A percentile compares a stretch with the other conserved stretches of the same genome.
phyloP scores from a whole-genome alignment of 2,329 filamentous ascomycete genomes.

The Curvularia sp. region DNA sequence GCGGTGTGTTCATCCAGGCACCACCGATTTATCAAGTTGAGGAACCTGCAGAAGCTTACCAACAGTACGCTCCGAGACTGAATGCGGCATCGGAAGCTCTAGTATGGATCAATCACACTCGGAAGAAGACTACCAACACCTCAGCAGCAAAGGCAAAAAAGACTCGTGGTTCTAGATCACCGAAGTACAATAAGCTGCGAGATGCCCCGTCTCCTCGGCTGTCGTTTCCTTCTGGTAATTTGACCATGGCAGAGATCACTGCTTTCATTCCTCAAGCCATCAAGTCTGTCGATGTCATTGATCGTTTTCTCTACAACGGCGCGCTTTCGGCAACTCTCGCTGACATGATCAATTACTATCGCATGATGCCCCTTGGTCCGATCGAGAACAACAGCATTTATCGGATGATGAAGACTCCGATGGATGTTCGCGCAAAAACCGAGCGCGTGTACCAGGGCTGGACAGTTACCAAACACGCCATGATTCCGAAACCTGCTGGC shows the following conservation, averaged over 20 bases:
- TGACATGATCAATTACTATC: no score
- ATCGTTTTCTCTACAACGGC: no score
- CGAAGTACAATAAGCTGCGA: constrained; percentile 23
- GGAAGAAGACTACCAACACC: background rate
- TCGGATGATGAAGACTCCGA: no score
- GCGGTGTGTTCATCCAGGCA: background rate
- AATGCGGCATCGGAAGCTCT: background rate
- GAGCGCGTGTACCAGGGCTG: constrained; percentile 21
- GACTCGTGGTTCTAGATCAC: background rate
- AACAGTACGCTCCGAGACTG: background rate
- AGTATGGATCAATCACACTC: background rate
- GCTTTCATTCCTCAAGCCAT: no score
- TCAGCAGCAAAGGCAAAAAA: no score
- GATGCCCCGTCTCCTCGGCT: constrained; percentile 5
- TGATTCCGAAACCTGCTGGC: constrained; percentile 9
- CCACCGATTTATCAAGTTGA: constrained; percentile 15
- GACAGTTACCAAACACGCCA: constrained; percentile 21
- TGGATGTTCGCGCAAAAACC: no score
- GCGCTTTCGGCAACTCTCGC: no score
- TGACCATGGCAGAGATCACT: no score
- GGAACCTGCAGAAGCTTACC: background rate
- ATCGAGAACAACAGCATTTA: no score
- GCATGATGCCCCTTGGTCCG: no score
- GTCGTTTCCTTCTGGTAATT: no score
- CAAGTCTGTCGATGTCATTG: no score